These are phyloP conservation scores for Pochonia chlamydosporia DNA, from an alignment of 2,329 filamentous ascomycete genomes.

Conservation along the genomic window DNA sequence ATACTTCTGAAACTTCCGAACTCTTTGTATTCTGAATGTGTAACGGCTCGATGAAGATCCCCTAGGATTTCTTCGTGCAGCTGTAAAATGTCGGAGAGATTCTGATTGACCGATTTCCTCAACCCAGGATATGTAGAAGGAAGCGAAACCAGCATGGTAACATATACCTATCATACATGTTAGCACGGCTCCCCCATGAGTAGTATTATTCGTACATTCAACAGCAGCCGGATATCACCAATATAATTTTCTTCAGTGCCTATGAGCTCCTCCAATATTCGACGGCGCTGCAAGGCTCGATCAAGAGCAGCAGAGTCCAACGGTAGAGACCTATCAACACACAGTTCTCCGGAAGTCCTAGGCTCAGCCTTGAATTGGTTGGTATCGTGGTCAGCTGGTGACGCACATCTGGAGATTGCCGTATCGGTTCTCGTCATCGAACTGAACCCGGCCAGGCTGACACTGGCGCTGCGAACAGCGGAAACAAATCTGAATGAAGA, in stretches of 20 bases:
- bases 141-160: conserved; percentile 67
- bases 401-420: conserved; percentile 45
- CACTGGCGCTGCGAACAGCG: conserved; percentile 74
- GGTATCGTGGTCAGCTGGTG: conserved; percentile 57
- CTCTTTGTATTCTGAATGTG: conserved; percentile 59
- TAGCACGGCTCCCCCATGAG: conserved; percentile 2
- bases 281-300: conserved; percentile 68
- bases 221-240: conserved; percentile 77
- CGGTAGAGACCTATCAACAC: conserved; percentile 45
- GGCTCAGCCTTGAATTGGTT: conserved; percentile 52
- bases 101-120: conserved; percentile 69
- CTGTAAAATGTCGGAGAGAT: conserved; percentile 72
- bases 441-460: conserved; percentile 70
- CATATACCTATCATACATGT: conserved; percentile 54
- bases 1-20: conserved; percentile 36
- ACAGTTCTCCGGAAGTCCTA: conserved; percentile 60
- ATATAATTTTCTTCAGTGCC: conserved; percentile 85
- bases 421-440: conserved; percentile 52
- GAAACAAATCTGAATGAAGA: conserved; percentile 76
- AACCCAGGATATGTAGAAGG: conserved; percentile 59
- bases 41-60: conserved; percentile 65
- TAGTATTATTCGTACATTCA: conserved; percentile 56
- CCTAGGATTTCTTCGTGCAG: conserved; percentile 77
- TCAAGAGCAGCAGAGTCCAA: conserved; percentile 65
- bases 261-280: conserved; percentile 79